phyloP scores from a whole-genome alignment of 2,329 filamentous ascomycete species.

The Alternaria infectoria region DNA sequence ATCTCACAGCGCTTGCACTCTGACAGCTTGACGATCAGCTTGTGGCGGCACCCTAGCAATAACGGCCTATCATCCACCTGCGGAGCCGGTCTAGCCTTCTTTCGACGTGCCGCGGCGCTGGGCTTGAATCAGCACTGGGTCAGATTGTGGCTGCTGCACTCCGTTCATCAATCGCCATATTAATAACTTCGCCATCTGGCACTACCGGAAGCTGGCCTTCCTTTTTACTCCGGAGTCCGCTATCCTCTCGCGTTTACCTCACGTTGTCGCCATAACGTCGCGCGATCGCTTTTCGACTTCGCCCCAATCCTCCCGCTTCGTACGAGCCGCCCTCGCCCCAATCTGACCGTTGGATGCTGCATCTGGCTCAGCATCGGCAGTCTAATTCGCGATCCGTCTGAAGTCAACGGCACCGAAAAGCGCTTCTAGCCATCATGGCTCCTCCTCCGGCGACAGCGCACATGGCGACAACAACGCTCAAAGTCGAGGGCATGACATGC shows the following conservation, averaged over 20 bases:
- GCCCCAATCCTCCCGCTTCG: constrained; percentile 16
- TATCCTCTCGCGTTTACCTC: constrained; percentile 1
- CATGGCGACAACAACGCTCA: constrained; percentile 89
- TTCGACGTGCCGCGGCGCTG: constrained; percentile 18
- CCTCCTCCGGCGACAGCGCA: constrained; percentile 41
- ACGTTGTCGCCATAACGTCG: constrained; percentile 20
- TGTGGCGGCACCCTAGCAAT: constrained; percentile 14
- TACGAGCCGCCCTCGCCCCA: constrained; percentile 17
- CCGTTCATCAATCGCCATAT: constrained; percentile 20
- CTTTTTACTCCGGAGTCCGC: constrained; percentile 13
- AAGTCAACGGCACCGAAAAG: constrained; percentile 3
- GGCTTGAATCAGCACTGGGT: constrained; percentile 23
- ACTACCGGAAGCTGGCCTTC: constrained; percentile 42
- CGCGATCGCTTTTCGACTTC: constrained; percentile 6
- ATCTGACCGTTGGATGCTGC: constrained; percentile 18
- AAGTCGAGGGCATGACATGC: constrained; percentile 86
- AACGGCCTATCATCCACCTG: constrained; percentile 28
- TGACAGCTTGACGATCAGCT: constrained; percentile 13
- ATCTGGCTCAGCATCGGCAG: background rate
- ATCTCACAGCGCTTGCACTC: background rate
- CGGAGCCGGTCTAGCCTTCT: constrained; percentile 19
- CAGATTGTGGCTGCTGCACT: constrained; percentile 20
- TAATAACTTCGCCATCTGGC: constrained; percentile 33
- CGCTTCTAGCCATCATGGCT: constrained; percentile 30
- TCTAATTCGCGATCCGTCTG: constrained; percentile 2